phyloP scores from a whole-genome alignment of 2,329 filamentous ascomycete species.

The Lachnellula suecica region DNA sequence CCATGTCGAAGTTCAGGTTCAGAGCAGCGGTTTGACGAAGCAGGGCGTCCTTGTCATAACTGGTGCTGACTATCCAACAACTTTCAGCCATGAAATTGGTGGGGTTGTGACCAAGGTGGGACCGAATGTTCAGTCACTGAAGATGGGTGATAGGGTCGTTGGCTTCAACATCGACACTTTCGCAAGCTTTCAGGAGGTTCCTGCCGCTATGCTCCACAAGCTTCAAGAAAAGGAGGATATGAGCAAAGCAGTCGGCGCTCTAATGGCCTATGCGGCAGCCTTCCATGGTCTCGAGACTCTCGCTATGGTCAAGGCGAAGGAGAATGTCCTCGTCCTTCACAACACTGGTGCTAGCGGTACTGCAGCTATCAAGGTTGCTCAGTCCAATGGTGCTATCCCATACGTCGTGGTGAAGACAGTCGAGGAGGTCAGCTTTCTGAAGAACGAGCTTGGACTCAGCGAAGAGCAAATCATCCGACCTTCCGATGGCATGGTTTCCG shows the following conservation, averaged over 20 bases:
- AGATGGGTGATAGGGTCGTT: constrained; percentile 1
- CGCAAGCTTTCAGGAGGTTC: not conserved
- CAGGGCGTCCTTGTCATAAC: not conserved
- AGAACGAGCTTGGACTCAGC: constrained; percentile 22
- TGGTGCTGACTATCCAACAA: not conserved
- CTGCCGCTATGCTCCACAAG: not conserved
- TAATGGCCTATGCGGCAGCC: not conserved
- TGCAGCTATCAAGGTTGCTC: constrained; percentile 24
- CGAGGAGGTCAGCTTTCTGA: constrained; percentile 9
- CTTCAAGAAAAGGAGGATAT: not conserved
- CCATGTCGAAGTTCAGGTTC: not conserved
- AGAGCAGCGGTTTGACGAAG: not conserved
- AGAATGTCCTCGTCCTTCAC: constrained; percentile 7
- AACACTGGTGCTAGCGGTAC: constrained; percentile 19
- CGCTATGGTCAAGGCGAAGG: constrained; percentile 14
- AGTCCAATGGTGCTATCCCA: constrained; percentile 15
- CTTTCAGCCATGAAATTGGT: not conserved
- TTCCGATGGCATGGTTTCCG: not conserved
- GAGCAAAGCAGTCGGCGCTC: not conserved
- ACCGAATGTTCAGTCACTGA: not conserved
- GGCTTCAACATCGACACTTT: not conserved
- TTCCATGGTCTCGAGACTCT: constrained; percentile 25
- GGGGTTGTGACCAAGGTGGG: not conserved
- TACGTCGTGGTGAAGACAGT: constrained; percentile 17
- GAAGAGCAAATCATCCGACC: constrained; percentile 16